phyloP scores from a whole-genome alignment of 306 rosid species.

The Acacia confusa region DNA sequence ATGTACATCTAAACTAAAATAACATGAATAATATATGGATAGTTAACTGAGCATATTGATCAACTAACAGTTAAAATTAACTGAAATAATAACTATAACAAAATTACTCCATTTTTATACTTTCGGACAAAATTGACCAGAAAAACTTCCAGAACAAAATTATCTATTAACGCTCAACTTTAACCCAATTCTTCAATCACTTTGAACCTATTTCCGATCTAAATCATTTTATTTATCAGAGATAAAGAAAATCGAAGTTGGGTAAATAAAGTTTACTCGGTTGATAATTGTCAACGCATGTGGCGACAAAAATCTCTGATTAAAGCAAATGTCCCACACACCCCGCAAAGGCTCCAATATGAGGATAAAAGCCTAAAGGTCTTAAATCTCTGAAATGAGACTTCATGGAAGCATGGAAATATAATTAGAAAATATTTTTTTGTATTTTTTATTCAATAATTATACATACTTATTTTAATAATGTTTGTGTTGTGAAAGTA shows the following conservation, averaged over 20 bases:
- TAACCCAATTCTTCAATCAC: background rate
- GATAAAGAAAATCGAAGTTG: background rate
- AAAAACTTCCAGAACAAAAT: too few relatives aligned
- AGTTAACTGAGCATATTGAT: too few relatives aligned
- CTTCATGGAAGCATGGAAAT: conserved; percentile 12
- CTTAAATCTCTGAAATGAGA: conserved; percentile 13
- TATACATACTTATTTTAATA: background rate
- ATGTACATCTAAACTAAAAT: too few relatives aligned
- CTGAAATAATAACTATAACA: rapidly evolving
- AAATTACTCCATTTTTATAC: too few relatives aligned
- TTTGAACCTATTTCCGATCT: background rate
- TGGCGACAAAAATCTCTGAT: background rate
- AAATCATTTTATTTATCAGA: background rate
- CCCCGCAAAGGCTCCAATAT: background rate
- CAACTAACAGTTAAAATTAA: too few relatives aligned
- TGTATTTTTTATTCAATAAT: background rate
- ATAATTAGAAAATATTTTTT: background rate
- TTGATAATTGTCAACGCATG: background rate
- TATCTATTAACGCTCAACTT: too few relatives aligned
- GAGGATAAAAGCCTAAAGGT: background rate
- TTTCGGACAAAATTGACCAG: too few relatives aligned
- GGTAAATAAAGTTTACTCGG: background rate
- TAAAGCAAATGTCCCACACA: background rate
- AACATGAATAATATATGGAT: too few relatives aligned
- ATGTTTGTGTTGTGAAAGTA: background rate